Evolutionary conservation across 768 basidiomycete species (phyloP), one percentile per base, ranked within the genome.

Genomic region (Kwoniella europaea): DNA sequence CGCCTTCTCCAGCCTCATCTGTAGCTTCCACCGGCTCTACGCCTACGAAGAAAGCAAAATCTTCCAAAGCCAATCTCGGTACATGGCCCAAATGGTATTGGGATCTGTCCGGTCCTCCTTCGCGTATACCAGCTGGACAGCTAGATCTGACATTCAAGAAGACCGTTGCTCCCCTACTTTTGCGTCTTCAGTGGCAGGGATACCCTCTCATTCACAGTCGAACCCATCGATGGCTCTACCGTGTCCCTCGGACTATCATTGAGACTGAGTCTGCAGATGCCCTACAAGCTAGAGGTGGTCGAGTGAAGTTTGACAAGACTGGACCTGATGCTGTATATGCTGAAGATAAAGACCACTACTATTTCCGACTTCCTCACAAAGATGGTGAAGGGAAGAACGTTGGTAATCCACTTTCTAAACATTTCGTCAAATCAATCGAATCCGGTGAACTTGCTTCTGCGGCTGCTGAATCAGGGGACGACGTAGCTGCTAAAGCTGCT

Each of bases 11-110:
- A 3, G 20, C 46, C 13, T 44, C 60, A 12, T 62, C 52, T 16
- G 10, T 15, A 12, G 16, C 43, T 18, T n/a, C 59, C 41, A 35
- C 35, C 4, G 4, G 35, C 35, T 35, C 35, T 35, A 35, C 35
- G 35, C 35, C 35, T 9, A 35, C 35, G 35, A 35, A 52, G 27
- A 61, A 61, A 54, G 16, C 67, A 61, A 74, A 63, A 35, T 43
- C 63, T 9, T 27, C 60, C 3, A 73, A 73, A 53, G 24, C 20
- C 15, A 73, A 73, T 41, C 50, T 71, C 54, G 76, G 71, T 29
- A 77, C 77, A n/a, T 98, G 95, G 94, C 96, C 95, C 0, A 92
- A 92, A 81, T 98, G 97, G 97, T 99, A 92, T 79, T 94, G 91
- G 92, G 94, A 98, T 27, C 88, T 93, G 3, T 76, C 81, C 7